These are phyloP conservation scores for Alternaria consortialis DNA, from an alignment of 2,329 filamentous ascomycete genomes.

Conservation along the genomic window DNA sequence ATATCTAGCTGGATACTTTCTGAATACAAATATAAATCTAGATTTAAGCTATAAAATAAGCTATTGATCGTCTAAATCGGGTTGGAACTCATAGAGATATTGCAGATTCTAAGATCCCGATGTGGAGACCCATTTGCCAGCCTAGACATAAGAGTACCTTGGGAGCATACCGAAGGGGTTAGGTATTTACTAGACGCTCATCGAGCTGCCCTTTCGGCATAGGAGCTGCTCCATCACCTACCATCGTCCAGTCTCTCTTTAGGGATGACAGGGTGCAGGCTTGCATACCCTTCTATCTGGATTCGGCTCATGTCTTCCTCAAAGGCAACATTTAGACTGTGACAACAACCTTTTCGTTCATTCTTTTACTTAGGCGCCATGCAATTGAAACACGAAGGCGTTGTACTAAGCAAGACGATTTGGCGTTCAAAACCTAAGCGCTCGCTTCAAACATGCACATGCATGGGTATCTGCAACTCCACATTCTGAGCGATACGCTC, in stretches of 20 bases:
- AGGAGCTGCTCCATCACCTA: too few species aligned
- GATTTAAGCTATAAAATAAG: too few species aligned
- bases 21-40: too few species aligned
- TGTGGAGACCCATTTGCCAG: too few species aligned
- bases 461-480: background rate
- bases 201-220: background rate
- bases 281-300: too few species aligned
- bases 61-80: too few species aligned
- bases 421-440: background rate
- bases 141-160: background rate
- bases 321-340: too few species aligned
- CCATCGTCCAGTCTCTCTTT: background rate
- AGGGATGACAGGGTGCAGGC: rapidly evolving
- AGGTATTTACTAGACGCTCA: background rate
- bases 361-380: background rate
- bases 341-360: too few species aligned
- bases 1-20: too few species aligned
- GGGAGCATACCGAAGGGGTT: rapidly evolving
- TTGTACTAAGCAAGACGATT: background rate
- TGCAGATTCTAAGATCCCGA: too few species aligned
- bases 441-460: background rate
- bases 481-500: background rate
- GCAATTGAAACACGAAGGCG: background rate
- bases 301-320: too few species aligned
- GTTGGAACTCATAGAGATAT: too few species aligned